These are phyloP conservation scores for Baudoinia panamericana DNA, from an alignment of 495 filamentous ascomycete species.

Conservation along the genomic window DNA sequence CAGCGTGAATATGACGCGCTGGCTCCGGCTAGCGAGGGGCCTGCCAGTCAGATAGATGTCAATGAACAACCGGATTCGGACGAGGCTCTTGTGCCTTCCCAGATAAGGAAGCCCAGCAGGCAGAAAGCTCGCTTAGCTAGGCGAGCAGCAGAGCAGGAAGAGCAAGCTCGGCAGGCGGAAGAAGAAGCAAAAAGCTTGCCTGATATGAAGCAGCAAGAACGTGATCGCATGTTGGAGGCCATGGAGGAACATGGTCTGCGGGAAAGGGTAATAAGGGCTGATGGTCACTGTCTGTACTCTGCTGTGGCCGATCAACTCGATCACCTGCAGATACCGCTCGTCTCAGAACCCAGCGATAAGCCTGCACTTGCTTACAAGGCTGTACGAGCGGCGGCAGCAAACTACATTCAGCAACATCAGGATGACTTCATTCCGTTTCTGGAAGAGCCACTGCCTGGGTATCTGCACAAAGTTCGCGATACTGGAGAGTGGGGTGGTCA, in stretches of 20 bases:
- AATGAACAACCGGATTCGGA: not conserved
- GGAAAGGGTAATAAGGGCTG: slow-evolving; percentile 71
- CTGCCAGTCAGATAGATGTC: slow-evolving; percentile 13
- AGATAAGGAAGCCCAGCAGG: slow-evolving; percentile 65
- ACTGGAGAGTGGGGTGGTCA: slow-evolving; percentile 97
- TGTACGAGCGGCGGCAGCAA: slow-evolving; percentile 44
- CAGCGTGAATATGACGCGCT: slow-evolving; percentile 8
- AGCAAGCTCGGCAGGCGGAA: slow-evolving; percentile 49
- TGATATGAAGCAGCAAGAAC: slow-evolving; percentile 61
- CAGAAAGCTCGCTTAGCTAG: slow-evolving; percentile 84
- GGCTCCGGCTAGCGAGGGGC: slow-evolving; percentile 4
- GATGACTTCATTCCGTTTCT: slow-evolving; percentile 60
- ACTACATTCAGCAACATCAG: slow-evolving; percentile 44
- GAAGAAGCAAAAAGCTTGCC: slow-evolving; percentile 62
- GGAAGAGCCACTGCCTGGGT: slow-evolving; percentile 64
- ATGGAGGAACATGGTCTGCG: slow-evolving; percentile 49
- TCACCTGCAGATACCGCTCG: slow-evolving; percentile 30
- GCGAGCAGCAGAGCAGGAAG: slow-evolving; percentile 70
- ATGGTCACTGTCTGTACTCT: slow-evolving; percentile 93
- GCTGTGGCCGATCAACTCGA: slow-evolving; percentile 76
- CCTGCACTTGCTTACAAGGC: slow-evolving; percentile 32
- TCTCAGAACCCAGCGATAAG: slow-evolving; percentile 32
- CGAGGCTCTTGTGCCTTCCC: not conserved
- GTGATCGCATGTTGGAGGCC: slow-evolving; percentile 48
- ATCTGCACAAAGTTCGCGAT: slow-evolving; percentile 63